These are phyloP conservation scores for Odontarrhena argentea DNA, from an alignment of 345 rosid genomes.

Conservation along the genomic window DNA sequence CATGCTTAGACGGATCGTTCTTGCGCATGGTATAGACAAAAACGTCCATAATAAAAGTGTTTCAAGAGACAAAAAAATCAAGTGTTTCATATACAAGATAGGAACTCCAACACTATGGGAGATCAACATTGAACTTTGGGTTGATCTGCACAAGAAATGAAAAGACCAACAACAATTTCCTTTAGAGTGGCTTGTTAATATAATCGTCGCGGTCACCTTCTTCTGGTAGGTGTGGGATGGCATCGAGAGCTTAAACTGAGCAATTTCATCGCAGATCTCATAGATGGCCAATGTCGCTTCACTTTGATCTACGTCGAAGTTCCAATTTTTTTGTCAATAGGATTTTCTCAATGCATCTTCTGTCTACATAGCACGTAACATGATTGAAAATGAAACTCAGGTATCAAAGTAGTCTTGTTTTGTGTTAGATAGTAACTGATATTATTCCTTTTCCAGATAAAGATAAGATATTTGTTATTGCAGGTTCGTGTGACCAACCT, in stretches of 20 bases:
- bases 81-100: constrained; percentile 22
- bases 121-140: constrained; percentile 27
- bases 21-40: neutral
- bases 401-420: neutral
- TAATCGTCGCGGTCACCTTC: constrained; percentile 14
- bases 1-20: constrained; percentile 12
- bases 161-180: constrained; percentile 38
- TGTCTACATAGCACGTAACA: constrained; percentile 24
- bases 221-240: constrained; percentile 30
- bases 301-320: constrained; percentile 50
- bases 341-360: constrained; percentile 28
- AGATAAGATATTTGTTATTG: constrained; percentile 14
- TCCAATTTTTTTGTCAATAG: constrained; percentile 42
- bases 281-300: constrained; percentile 36
- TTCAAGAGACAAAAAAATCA: constrained; percentile 10
- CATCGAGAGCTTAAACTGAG: constrained; percentile 31
- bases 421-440: neutral
- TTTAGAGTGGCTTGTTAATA: constrained; percentile 1
- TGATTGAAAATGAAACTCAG: constrained; percentile 17
- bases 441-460: neutral
- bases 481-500: constrained; percentile 33
- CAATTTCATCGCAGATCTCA: constrained; percentile 31
- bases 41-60: constrained; percentile 5
- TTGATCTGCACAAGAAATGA: constrained; percentile 37
- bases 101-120: constrained; percentile 19